These are phyloP conservation scores for Ilyonectria destructans DNA, from an alignment of 2,329 filamentous ascomycete genomes.

Conservation along the genomic window DNA sequence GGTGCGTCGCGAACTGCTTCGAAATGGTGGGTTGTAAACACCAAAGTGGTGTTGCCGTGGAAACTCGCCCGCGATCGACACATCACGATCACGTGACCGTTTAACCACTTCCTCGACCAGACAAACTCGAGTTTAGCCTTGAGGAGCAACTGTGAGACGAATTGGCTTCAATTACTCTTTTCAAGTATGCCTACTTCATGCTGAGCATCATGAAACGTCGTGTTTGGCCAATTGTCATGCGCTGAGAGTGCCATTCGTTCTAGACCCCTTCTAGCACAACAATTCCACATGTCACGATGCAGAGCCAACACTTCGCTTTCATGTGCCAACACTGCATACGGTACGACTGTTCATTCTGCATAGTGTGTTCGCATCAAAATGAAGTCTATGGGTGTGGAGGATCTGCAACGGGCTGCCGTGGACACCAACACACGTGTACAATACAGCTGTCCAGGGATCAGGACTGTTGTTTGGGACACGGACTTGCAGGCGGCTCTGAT, in stretches of 20 bases:
- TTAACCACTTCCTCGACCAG: not conserved
- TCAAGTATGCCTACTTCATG: conserved; percentile 1
- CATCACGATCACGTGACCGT: conserved; percentile 37
- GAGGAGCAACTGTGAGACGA: conserved; percentile 3
- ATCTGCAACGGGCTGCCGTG: conserved; percentile 23
- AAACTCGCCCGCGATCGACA: conserved; percentile 35
- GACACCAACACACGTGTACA: conserved; percentile 32
- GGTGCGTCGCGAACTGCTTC: conserved; percentile 32
- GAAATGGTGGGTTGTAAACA: conserved; percentile 43
- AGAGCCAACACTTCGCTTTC: conserved; percentile 23
- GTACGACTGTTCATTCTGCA: conserved; percentile 12
- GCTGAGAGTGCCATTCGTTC: conserved; percentile 4
- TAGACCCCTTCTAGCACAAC: conserved; percentile 1
- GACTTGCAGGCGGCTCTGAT: conserved; percentile 12
- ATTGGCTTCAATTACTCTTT: conserved; percentile 5
- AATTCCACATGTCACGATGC: conserved; percentile 19
- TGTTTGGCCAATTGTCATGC: not conserved
- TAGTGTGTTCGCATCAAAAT: conserved; percentile 23
- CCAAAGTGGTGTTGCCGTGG: conserved; percentile 43
- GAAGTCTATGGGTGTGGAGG: conserved; percentile 21
- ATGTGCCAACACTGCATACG: conserved; percentile 28
- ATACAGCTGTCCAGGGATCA: conserved; percentile 27
- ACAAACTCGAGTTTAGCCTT: not conserved
- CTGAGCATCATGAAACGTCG: not conserved
- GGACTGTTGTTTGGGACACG: conserved; percentile 25